Percentiles rank a stretch among this genome's conserved stretches.
Conservation (phyloP, 352 stramenopile genomes). For the Lagenidium sp. region DNA sequence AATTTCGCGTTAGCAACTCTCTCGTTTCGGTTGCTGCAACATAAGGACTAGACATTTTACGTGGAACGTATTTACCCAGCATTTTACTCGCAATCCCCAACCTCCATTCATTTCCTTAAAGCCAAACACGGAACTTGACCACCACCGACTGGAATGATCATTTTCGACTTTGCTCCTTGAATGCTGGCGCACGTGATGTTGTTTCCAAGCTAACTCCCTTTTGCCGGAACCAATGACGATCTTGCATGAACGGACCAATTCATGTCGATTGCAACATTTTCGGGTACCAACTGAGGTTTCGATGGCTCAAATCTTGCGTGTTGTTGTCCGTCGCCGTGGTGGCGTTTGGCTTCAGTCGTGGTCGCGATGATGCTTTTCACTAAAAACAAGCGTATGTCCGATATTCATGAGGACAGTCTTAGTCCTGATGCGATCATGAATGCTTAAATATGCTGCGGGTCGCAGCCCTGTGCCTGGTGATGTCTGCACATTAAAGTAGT, state of each 20-base stretch:
- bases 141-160: too few relatives aligned
- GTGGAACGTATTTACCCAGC: background rate
- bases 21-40: background rate
- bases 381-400: conserved; percentile 85
- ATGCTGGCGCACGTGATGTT: too few relatives aligned
- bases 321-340: background rate
- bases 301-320: conserved; percentile 1
- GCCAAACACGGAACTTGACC: too few relatives aligned
- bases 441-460: too few relatives aligned
- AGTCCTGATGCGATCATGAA: conserved; percentile 20
- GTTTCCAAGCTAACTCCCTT: too few relatives aligned
- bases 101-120: too few relatives aligned
- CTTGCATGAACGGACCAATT: conserved; percentile 80
- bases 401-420: conserved; percentile 58
- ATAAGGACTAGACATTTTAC: background rate
- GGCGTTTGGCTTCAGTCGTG: conserved; percentile 1
- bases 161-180: too few relatives aligned
- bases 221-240: conserved; percentile 61
- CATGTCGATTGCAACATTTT: conserved; percentile 88
- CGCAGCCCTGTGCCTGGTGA: background rate
- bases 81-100: background rate
- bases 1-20: too few relatives aligned
- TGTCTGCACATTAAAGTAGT: background rate
- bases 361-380: conserved; percentile 53
- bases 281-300: conserved; percentile 84